Evolutionary conservation across 2,329 filamentous ascomycete genomes (phyloP), one percentile per base, ranked within the genome.

Genomic region (Pleochaeta shiraiana): DNA sequence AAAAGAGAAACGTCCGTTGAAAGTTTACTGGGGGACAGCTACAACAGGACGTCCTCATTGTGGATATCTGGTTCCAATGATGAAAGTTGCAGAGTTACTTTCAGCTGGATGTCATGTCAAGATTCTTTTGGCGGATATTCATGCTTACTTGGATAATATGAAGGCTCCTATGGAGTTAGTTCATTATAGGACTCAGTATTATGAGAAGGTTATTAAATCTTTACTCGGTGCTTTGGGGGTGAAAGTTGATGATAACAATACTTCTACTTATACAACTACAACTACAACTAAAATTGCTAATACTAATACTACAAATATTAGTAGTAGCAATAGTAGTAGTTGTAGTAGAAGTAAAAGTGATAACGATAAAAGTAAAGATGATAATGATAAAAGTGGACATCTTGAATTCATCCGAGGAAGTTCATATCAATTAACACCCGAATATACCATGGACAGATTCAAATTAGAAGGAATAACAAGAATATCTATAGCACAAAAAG

Each of bases 101-200:
- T 81, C 83, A 39, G 90, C 92, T 33, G 90, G 87, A 43, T 95
- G 90, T 77, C 82, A 90, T 66, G 83, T 95, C 66, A 88, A 83
- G 65, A 81, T 95, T 66, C 83, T 95, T 4, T 68, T 72, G 30
- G 88, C 90, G 0, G 90, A 92, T 3, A 83, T 95, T 55, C 84
- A 87, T 65, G 88, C 83, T 69, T 90, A 89, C 76, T 84, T 91
- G 70, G 86, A 89, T 76, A 88, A 88, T 75, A 80, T 88, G 72
- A 95, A 95, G 75, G 88, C 90, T 0, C 90, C 92, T 0, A 82
- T 95, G 66, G 90, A 95, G 73, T 83, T 96, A 45, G 88, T 97
- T 70, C 83, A 87, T 71, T 80, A 84, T 73, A 85, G 92, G 67
- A 87, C 86, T 39, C 79, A 88, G 69, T 97, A 93, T 82, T 97